Conservation (phyloP, 176 grass and related monocot genomes). For the Leersia perrieri region DNA sequence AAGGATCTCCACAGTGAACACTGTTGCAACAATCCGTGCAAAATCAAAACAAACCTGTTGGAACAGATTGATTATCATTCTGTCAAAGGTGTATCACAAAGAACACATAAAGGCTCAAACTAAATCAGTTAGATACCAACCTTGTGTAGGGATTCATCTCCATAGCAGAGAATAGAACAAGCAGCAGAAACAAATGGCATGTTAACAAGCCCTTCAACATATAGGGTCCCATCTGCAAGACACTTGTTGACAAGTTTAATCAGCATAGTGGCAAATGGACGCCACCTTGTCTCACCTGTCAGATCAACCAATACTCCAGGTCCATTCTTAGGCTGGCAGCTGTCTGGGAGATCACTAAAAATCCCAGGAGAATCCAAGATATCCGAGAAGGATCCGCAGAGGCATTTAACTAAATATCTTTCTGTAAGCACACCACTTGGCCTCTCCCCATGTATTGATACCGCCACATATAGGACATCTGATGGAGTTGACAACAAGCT, state of each 20-base stretch:
- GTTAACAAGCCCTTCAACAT: constrained; percentile 79
- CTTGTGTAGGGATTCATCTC: constrained; percentile 77
- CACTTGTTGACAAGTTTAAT: constrained; percentile 87
- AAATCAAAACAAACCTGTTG: constrained; percentile 94
- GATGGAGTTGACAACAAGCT: constrained; percentile 30
- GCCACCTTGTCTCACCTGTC: constrained; percentile 58
- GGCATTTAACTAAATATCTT: constrained; percentile 63
- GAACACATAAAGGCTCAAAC: constrained; percentile 10
- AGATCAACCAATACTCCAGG: constrained; percentile 72
- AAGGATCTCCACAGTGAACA: constrained; percentile 66
- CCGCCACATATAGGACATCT: constrained; percentile 67
- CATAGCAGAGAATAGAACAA: constrained; percentile 75
- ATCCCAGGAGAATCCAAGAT: constrained; percentile 55
- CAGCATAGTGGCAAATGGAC: constrained; percentile 59
- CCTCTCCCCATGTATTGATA: constrained; percentile 42
- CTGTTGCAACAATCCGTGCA: constrained; percentile 66
- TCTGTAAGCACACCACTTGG: constrained; percentile 32
- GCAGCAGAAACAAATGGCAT: constrained; percentile 65
- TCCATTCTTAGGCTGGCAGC: constrained; percentile 60
- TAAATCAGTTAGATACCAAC: constrained; percentile 38
- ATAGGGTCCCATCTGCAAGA: constrained; percentile 78
- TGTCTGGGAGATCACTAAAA: constrained; percentile 73
- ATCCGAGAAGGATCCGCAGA: constrained; percentile 51
- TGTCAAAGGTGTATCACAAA: neutral
- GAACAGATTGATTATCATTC: constrained; percentile 20